These are phyloP conservation scores for Pseudocercospora cruenta DNA, from an alignment of 2,329 filamentous ascomycete species.

Conservation along the genomic window DNA sequence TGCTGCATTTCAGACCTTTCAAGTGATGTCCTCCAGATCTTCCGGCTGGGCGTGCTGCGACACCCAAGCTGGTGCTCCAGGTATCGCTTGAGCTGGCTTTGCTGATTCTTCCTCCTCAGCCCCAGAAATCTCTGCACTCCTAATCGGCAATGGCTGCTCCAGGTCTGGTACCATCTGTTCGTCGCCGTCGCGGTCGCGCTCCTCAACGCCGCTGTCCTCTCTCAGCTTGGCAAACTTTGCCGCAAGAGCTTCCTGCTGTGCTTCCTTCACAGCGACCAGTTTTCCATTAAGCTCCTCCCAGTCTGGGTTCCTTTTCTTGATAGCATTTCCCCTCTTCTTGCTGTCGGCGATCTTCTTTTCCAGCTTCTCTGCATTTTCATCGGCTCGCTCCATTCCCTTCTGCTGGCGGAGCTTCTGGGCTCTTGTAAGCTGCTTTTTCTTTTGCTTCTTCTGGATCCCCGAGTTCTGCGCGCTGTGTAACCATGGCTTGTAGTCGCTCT, in stretches of 20 bases:
- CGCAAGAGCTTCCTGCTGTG: conserved; percentile 13
- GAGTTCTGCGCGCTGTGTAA: conserved; percentile 70
- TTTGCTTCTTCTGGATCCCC: conserved; percentile 70
- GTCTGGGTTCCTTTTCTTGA: conserved; percentile 38
- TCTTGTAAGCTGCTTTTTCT: conserved; percentile 57
- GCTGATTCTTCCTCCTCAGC: conserved; percentile 12
- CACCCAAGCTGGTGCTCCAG: conserved; percentile 19
- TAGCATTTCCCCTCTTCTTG: conserved; percentile 50
- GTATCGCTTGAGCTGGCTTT: not conserved
- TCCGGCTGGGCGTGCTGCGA: conserved; percentile 22
- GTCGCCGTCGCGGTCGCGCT: conserved; percentile 12
- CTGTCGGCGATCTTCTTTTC: conserved; percentile 61
- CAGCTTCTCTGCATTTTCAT: conserved; percentile 57
- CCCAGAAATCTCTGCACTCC: conserved; percentile 14
- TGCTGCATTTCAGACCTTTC: not conserved
- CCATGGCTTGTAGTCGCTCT: conserved; percentile 61
- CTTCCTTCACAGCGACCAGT: conserved; percentile 20
- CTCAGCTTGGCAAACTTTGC: conserved; percentile 17
- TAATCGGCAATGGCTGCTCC: conserved; percentile 9
- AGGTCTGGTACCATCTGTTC: conserved; percentile 23
- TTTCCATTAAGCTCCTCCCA: conserved; percentile 42
- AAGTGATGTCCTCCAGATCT: conserved; percentile 21
- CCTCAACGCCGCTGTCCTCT: conserved; percentile 6
- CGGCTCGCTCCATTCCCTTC: conserved; percentile 60
- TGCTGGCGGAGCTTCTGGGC: conserved; percentile 59